A percentile compares a stretch with the other conserved stretches of the same genome.
Evolutionary conservation across 768 basidiomycete species (phyloP).

Genomic region (Leccinum boreale): DNA sequence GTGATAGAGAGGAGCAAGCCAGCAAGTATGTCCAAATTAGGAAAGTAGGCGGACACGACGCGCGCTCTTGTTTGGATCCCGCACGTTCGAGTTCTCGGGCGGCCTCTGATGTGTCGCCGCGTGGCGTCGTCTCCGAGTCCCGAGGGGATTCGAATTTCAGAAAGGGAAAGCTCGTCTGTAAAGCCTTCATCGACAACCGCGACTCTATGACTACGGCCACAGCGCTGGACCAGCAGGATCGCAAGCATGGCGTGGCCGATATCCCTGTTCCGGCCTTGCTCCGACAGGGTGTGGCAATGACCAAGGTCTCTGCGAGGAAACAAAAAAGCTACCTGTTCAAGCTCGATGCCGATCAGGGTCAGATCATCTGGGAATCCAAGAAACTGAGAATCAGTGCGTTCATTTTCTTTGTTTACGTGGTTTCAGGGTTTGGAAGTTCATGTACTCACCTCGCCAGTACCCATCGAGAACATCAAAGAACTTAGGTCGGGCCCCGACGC

Average conservation of each 20-base stretch:
- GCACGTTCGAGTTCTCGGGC: not conserved
- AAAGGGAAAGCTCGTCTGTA: too few relatives aligned
- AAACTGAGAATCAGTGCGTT: conserved; percentile 60
- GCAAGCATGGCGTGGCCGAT: conserved; percentile 28
- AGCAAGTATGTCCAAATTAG: conserved; percentile 20
- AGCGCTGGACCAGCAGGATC: conserved; percentile 8
- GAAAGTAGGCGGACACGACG: conserved; percentile 9
- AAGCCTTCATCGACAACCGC: too few relatives aligned
- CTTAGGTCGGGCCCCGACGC: conserved; percentile 73
- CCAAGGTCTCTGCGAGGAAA: conserved; percentile 78
- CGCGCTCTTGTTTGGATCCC: not conserved
- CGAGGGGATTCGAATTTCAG: too few relatives aligned
- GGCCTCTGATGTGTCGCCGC: not conserved
- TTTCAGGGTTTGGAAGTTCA: too few relatives aligned
- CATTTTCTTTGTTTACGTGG: not conserved
- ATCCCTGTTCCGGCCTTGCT: conserved; percentile 55
- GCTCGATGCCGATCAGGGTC: conserved; percentile 77
- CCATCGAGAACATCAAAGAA: conserved; percentile 85
- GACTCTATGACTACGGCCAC: not conserved
- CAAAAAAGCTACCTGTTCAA: conserved; percentile 68
- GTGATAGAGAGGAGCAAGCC: not conserved
- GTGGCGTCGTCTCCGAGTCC: too few relatives aligned
- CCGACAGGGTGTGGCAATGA: conserved; percentile 68
- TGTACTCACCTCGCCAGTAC: conserved; percentile 45
- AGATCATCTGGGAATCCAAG: conserved; percentile 76